Percentiles rank a stretch among this genome's conserved stretches.
Evolutionary conservation across 2,329 filamentous ascomycete genomes (phyloP).

Genomic region (Paracoccidioides lutzii): DNA sequence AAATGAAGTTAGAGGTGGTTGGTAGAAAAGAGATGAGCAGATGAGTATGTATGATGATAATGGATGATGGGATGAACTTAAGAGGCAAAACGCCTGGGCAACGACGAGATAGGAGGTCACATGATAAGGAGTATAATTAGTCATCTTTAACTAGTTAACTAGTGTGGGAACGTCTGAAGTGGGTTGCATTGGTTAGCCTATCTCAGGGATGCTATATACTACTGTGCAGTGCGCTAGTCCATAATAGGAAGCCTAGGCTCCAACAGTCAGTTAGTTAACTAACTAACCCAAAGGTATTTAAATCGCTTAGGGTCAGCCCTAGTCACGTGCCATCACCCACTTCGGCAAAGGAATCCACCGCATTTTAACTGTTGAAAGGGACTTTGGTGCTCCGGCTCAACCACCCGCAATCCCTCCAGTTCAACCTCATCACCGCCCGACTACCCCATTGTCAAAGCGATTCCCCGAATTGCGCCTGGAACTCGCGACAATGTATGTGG

Average conservation of each 20-base stretch:
- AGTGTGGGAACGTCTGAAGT: too few species aligned
- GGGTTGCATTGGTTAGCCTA: too few species aligned
- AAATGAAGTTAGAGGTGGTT: not conserved
- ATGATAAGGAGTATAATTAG: not conserved
- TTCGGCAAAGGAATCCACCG: not conserved
- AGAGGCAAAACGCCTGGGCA: too few species aligned
- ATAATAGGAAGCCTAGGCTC: too few species aligned
- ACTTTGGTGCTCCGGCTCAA: constrained; percentile 17
- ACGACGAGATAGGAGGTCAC: not conserved
- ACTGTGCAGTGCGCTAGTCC: too few species aligned
- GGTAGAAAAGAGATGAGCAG: not conserved
- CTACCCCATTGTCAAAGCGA: constrained; percentile 37
- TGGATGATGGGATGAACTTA: not conserved
- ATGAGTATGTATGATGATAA: not conserved
- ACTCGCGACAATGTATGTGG: constrained; percentile 41
- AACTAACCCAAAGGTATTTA: too few species aligned
- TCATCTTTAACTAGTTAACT: too few species aligned
- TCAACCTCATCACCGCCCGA: constrained; percentile 25
- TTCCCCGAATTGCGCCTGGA: constrained; percentile 41
- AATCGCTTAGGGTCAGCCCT: constrained; percentile 4
- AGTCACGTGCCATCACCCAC: not conserved
- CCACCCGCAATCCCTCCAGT: constrained; percentile 11
- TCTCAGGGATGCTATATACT: too few species aligned
- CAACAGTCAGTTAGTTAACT: too few species aligned
- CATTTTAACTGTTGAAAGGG: constrained; percentile 6